Percentiles rank a stretch among this genome's conserved stretches.
phyloP scores from a whole-genome alignment of 2,329 filamentous ascomycete species.

The Microdochium bolleyi region DNA sequence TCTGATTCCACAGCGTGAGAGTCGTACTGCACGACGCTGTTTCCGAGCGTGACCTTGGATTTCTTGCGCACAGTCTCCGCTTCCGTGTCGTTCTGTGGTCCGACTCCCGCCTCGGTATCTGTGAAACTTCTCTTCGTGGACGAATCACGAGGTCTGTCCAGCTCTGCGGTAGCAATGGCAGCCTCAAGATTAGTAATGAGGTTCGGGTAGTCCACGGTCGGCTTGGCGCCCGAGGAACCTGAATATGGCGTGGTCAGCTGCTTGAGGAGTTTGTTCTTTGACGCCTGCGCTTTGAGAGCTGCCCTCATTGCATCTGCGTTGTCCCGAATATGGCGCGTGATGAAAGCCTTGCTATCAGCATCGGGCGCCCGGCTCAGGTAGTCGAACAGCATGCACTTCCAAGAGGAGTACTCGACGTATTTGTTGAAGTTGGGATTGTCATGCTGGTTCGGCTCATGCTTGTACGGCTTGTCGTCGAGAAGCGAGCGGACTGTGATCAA shows the following conservation, averaged over 20 bases:
- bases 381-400: constrained; percentile 4
- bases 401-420: constrained; percentile 4
- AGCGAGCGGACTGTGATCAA: constrained; percentile 7
- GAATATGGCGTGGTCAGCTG: not conserved
- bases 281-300: not conserved
- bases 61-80: no score
- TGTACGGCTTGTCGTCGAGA: constrained; percentile 9
- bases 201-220: not conserved
- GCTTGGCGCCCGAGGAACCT: not conserved
- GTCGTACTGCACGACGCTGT: no score
- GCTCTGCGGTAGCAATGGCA: no score
- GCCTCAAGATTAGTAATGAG: not conserved
- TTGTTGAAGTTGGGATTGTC: constrained; percentile 4
- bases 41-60: no score
- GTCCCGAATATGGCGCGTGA: not conserved
- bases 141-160: no score
- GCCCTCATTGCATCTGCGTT: not conserved
- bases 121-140: no score
- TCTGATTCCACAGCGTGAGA: no score
- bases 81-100: no score
- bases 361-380: not conserved
- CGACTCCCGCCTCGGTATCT: no score
- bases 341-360: not conserved
- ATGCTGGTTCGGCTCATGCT: constrained; percentile 5
- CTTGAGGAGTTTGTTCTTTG: not conserved